Percentiles rank a stretch among this genome's conserved stretches.
Evolutionary conservation across 2,329 filamentous ascomycete species (phyloP).

Genomic region (Aspergillus nomiae): DNA sequence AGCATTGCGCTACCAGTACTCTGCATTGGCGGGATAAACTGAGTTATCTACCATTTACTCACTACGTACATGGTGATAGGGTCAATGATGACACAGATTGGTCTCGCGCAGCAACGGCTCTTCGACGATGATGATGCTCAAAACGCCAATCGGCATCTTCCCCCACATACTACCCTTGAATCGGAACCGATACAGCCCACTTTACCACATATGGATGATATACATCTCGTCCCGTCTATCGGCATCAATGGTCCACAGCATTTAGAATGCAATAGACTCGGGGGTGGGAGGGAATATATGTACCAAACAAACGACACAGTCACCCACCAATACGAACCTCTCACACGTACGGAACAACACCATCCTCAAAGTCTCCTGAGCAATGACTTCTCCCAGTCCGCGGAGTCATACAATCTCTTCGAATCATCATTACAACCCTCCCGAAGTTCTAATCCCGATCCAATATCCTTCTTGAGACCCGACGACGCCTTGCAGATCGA

Average conservation of each 20-base stretch:
- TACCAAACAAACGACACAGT: neutral
- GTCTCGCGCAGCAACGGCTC: constrained; percentile 33
- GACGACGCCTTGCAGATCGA: constrained; percentile 9
- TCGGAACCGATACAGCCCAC: neutral
- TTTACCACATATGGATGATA: neutral
- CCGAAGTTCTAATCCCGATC: constrained; percentile 2
- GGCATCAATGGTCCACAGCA: neutral
- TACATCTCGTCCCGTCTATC: neutral
- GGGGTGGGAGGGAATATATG: neutral
- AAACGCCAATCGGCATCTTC: neutral
- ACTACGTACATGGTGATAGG: constrained; percentile 22
- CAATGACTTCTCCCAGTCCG: constrained; percentile 13
- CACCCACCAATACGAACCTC: constrained; percentile 1
- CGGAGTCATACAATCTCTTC: constrained; percentile 26
- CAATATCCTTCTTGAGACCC: constrained; percentile 17
- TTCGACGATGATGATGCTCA: constrained; percentile 33
- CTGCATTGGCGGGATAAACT: neutral
- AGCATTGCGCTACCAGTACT: constrained; percentile 8
- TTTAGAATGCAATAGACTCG: neutral
- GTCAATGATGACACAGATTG: constrained; percentile 38
- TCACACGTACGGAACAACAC: neutral
- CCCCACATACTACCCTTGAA: neutral
- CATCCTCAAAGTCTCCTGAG: constrained; percentile 5
- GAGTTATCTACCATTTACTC: neutral
- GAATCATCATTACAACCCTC: constrained; percentile 23